These are phyloP conservation scores for Suhomyces kunorum DNA, from an alignment of 1,139 yeast genomes.

Conservation along the genomic window DNA sequence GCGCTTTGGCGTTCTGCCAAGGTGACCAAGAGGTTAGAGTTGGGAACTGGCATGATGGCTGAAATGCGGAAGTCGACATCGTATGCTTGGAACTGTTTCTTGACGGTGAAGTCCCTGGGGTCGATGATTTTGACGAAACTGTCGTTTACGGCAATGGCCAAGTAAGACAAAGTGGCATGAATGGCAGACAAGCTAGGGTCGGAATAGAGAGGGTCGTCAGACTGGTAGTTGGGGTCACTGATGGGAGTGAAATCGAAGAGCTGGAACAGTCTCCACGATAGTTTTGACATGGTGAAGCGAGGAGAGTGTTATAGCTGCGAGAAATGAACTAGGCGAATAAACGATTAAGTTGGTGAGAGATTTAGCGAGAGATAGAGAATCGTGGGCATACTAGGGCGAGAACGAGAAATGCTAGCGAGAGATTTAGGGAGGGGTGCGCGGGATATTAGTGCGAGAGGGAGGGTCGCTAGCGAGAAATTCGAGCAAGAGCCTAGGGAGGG, in stretches of 20 bases:
- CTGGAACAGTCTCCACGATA: slow-evolving; percentile 84
- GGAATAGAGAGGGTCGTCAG: slow-evolving; percentile 69
- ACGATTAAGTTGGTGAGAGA: too few species aligned
- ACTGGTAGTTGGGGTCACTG: slow-evolving; percentile 74
- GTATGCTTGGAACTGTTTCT: slow-evolving; percentile 60
- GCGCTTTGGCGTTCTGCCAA: slow-evolving; percentile 74
- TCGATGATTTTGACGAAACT: slow-evolving; percentile 59
- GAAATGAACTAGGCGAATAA: too few species aligned
- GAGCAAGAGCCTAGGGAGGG: too few species aligned
- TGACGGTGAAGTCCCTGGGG: slow-evolving; percentile 46
- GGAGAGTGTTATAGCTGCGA: too few species aligned
- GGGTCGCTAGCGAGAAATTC: too few species aligned
- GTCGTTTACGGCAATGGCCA: slow-evolving; percentile 60
- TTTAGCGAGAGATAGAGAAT: too few species aligned
- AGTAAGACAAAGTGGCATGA: slow-evolving; percentile 51
- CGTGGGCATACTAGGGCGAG: too few species aligned
- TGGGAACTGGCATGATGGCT: slow-evolving; percentile 49
- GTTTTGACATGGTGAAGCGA: slow-evolving; percentile 5
- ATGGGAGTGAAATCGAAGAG: slow-evolving; percentile 85
- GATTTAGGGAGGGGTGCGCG: too few species aligned
- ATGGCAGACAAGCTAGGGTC: slow-evolving; percentile 71
- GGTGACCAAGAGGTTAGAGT: slow-evolving; percentile 58
- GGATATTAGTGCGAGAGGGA: too few species aligned
- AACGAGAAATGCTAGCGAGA: too few species aligned
- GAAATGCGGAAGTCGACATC: slow-evolving; percentile 65